Percentiles rank a stretch among this genome's conserved stretches.
Evolutionary conservation across 129 eudicot species (phyloP).

Genomic region (Flaveria trinervia): DNA sequence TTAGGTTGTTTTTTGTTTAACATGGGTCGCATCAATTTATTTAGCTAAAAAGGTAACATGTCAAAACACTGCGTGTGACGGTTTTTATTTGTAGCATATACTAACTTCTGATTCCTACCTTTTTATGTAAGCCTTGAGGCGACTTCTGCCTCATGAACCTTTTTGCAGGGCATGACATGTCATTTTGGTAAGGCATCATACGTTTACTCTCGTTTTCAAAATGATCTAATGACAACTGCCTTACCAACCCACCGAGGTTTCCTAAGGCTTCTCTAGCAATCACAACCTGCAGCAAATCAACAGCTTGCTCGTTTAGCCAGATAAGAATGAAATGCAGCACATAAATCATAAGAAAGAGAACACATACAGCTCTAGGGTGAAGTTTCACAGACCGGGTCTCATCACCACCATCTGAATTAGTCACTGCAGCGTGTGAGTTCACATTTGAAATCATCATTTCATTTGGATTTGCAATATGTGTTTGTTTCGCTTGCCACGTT

Average conservation of each 20-base stretch:
- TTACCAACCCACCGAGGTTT: conserved; percentile 90
- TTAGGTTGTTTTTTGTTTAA: not conserved
- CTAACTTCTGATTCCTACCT: conserved; percentile 44
- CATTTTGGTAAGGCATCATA: conserved; percentile 72
- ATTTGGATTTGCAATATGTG: conserved; percentile 61
- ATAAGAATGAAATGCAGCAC: conserved; percentile 10
- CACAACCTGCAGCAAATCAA: conserved; percentile 63
- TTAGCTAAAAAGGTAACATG: conserved; percentile 17
- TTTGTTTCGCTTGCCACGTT: conserved; percentile 88
- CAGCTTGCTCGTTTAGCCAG: not conserved
- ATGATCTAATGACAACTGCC: conserved; percentile 93
- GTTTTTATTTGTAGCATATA: not conserved
- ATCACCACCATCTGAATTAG: conserved; percentile 64
- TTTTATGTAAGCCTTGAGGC: conserved; percentile 97
- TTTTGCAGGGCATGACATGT: conserved; percentile 64
- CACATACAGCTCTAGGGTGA: conserved; percentile 93
- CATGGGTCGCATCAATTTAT: not conserved
- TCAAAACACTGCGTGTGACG: conserved; percentile 1
- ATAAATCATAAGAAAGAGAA: conserved; percentile 1
- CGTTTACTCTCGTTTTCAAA: conserved; percentile 95
- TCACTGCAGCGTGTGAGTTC: conserved; percentile 56
- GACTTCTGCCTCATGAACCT: conserved; percentile 75
- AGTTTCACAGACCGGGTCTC: conserved; percentile 72
- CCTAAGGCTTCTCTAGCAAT: conserved; percentile 94
- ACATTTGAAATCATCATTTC: conserved; percentile 54